Evolutionary conservation across 768 basidiomycete genomes (phyloP).

Genomic region (Rhodosporidiobolus sp.): DNA sequence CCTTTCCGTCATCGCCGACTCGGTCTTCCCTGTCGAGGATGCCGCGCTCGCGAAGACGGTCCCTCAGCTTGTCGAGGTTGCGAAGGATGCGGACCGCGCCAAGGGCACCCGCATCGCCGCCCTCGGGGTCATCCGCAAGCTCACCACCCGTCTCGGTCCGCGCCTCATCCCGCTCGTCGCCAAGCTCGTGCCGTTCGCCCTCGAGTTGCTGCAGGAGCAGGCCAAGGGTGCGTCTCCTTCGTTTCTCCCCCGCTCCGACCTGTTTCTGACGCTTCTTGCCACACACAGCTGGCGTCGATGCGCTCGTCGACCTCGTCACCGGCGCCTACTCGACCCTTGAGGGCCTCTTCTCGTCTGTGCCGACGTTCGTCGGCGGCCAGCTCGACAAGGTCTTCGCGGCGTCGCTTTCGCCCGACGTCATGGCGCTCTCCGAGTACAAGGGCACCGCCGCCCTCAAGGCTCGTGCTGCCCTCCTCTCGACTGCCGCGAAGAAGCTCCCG

Average conservation of each 20-base stretch:
- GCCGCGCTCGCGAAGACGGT: constrained; percentile 59
- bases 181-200: constrained; percentile 59
- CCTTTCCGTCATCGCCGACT: constrained; percentile 60
- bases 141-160: constrained; percentile 68
- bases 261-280: not conserved
- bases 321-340: constrained; percentile 58
- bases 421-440: constrained; percentile 20
- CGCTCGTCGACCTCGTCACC: constrained; percentile 11
- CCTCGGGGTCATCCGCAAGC: constrained; percentile 58
- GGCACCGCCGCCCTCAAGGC: constrained; percentile 41
- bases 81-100: constrained; percentile 45
- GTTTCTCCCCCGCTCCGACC: not conserved
- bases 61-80: constrained; percentile 58
- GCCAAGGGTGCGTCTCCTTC: constrained; percentile 18
- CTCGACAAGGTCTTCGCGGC: constrained; percentile 43
- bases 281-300: not conserved
- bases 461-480: constrained; percentile 59
- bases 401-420: constrained; percentile 32
- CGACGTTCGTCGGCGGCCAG: constrained; percentile 60
- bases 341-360: constrained; percentile 68
- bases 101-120: constrained; percentile 52
- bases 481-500: constrained; percentile 67
- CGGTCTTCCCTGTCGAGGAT: constrained; percentile 67
- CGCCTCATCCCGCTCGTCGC: constrained; percentile 82
- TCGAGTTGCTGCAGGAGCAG: constrained; percentile 32